phyloP scores from a whole-genome alignment of 306 rosid genomes.

The Pyrus communis region DNA sequence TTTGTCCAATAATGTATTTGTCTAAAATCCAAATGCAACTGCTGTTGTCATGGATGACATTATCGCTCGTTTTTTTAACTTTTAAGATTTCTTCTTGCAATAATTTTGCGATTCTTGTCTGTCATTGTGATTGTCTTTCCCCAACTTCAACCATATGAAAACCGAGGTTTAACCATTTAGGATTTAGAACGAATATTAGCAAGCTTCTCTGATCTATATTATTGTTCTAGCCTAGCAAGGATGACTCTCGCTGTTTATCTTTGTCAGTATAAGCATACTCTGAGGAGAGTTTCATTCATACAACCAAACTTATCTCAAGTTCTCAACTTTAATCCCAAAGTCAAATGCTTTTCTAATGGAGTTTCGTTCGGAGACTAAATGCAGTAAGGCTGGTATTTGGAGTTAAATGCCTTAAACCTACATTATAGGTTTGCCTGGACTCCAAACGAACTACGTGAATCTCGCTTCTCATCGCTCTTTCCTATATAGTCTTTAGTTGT shows the following conservation, averaged over 20 bases:
- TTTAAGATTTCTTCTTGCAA: neutral
- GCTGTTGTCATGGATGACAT: constrained; percentile 15
- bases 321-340: neutral
- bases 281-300: neutral
- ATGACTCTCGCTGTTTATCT: neutral
- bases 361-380: neutral
- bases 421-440: neutral
- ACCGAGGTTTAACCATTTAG: neutral
- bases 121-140: neutral
- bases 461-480: neutral
- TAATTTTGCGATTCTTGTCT: neutral
- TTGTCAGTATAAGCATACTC: neutral
- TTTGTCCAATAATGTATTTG: constrained; percentile 12
- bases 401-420: neutral
- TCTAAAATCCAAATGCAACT: constrained; percentile 23
- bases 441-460: neutral
- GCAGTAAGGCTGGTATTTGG: neutral
- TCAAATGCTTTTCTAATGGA: neutral
- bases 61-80: neutral
- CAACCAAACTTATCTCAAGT: no score
- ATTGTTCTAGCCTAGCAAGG: neutral
- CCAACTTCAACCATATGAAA: neutral
- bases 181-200: neutral
- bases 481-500: neutral
- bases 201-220: neutral